A percentile compares a stretch with the other conserved stretches of the same genome.
Evolutionary conservation across 768 basidiomycete species (phyloP).

Genomic region (Lactarius sp.): DNA sequence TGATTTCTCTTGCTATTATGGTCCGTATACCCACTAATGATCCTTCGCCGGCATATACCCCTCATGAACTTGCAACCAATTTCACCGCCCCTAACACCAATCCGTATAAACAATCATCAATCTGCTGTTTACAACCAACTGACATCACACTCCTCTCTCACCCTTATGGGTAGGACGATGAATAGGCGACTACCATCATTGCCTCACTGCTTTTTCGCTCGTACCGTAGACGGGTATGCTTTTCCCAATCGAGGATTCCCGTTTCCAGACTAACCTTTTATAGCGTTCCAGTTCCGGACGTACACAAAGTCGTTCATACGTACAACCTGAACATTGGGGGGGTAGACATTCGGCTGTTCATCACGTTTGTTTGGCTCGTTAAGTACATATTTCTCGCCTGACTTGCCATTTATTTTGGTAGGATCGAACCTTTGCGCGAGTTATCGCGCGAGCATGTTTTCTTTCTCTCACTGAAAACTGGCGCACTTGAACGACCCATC

Average conservation of each 20-base stretch:
- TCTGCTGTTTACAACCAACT: slow-evolving; percentile 2
- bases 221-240: background rate
- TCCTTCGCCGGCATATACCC: slow-evolving; percentile 12
- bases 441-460: slow-evolving; percentile 42
- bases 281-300: background rate
- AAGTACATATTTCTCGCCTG: background rate
- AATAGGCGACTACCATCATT: slow-evolving; percentile 7
- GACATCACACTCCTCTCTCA: background rate
- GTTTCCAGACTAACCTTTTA: slow-evolving; percentile 1
- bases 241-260: background rate
- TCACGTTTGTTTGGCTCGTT: slow-evolving; percentile 19
- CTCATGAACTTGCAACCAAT: background rate
- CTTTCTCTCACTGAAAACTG: slow-evolving; percentile 48
- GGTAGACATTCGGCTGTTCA: slow-evolving; percentile 17
- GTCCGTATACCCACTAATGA: slow-evolving; percentile 3
- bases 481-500: slow-evolving; percentile 51
- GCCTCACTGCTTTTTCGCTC: slow-evolving; percentile 4
- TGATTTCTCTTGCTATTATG: background rate
- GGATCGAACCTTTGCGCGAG: slow-evolving; percentile 25
- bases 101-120: slow-evolving; percentile 5
- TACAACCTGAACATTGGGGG: slow-evolving; percentile 10
- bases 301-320: slow-evolving; percentile 15
- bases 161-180: background rate
- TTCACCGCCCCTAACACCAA: background rate
- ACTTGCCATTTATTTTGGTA: background rate